A percentile compares a stretch with the other conserved stretches of the same genome.
phyloP scores from a whole-genome alignment of 805 yeast genomes.

The Pichia gijzeniarum region DNA sequence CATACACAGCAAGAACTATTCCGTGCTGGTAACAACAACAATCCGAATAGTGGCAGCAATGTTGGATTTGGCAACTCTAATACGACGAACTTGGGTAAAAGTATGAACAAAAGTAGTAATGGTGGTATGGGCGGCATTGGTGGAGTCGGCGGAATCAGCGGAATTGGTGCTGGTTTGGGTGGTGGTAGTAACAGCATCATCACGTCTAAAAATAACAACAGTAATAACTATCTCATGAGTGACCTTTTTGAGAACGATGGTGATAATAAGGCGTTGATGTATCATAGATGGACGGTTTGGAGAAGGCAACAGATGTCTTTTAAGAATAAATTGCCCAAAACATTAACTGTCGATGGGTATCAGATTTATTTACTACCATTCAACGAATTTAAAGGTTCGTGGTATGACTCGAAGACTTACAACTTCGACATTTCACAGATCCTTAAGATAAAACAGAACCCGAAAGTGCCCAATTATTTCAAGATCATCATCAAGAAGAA shows the following conservation, averaged over 20 bases:
- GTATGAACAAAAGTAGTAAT: not conserved
- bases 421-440: constrained; percentile 83
- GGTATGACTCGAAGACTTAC: constrained; percentile 74
- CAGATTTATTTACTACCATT: constrained; percentile 84
- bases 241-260: not conserved
- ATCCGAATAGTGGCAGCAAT: not conserved
- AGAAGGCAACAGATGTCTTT: constrained; percentile 83
- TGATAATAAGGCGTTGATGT: constrained; percentile 29
- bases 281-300: constrained; percentile 83
- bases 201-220: constrained; percentile 2
- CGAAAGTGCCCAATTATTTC: constrained; percentile 70
- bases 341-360: constrained; percentile 89
- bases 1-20: constrained; percentile 15
- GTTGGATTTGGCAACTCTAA: not conserved
- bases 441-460: constrained; percentile 65
- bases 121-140: not conserved
- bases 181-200: not conserved
- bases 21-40: not conserved
- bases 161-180: not conserved
- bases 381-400: constrained; percentile 54
- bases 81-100: not conserved
- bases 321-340: constrained; percentile 71
- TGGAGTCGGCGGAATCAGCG: not conserved
- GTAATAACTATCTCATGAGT: not conserved
- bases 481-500: constrained; percentile 71